Evolutionary conservation across 148 eudicot species (phyloP).

Genomic region (Rhododendron ovatum): DNA sequence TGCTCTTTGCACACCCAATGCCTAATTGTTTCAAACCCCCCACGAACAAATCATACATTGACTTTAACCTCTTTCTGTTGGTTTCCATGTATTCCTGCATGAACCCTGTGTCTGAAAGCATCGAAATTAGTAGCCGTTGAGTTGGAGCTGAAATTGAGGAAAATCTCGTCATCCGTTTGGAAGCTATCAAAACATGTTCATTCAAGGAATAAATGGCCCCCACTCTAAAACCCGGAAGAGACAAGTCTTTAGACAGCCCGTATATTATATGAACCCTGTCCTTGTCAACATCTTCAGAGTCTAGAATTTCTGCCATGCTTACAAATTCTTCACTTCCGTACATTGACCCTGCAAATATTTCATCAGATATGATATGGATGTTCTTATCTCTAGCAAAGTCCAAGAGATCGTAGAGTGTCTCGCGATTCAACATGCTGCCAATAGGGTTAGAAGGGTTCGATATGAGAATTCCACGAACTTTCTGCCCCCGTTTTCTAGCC

Average conservation of each 20-base stretch:
- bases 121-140: conserved; percentile 53
- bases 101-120: conserved; percentile 68
- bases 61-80: conserved; percentile 48
- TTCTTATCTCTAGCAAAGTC: conserved; percentile 82
- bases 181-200: conserved; percentile 60
- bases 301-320: conserved; percentile 72
- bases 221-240: conserved; percentile 63
- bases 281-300: conserved; percentile 60
- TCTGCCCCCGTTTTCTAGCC: conserved; percentile 73
- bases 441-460: conserved; percentile 86
- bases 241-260: conserved; percentile 73
- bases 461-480: conserved; percentile 62
- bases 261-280: conserved; percentile 73
- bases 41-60: conserved; percentile 55
- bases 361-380: conserved; percentile 79
- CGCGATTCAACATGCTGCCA: conserved; percentile 52
- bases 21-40: conserved; percentile 62
- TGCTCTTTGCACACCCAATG: conserved; percentile 59
- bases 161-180: conserved; percentile 63
- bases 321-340: conserved; percentile 58
- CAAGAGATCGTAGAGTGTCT: conserved; percentile 45
- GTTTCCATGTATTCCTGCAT: conserved; percentile 38
- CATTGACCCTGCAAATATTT: conserved; percentile 68
- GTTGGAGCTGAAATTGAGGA: conserved; percentile 80
- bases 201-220: conserved; percentile 70